Evolutionary conservation across 179 eudicot species (phyloP), one percentile per base, ranked within the genome.

Genomic region (Pouteria campechiana): DNA sequence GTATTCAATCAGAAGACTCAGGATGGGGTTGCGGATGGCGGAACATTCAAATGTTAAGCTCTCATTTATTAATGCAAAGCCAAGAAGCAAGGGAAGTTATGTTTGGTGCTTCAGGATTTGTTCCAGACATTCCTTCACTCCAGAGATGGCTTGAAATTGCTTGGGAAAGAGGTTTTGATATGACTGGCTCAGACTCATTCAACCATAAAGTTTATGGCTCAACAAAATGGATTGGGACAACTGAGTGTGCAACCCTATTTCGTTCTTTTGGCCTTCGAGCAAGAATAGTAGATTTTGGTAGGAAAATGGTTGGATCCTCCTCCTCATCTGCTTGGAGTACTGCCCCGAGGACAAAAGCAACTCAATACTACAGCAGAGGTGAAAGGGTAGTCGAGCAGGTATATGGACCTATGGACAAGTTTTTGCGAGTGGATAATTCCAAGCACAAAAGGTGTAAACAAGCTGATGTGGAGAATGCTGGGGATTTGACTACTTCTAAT

Each of bases 11-110:
- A n/a, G 82, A 74, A 61, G 98, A 79, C 53, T 41, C 46, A 47
- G 94, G 96, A n/a, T 90, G 98, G 98, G 95, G 95, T 30, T 90
- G 98, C 59, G 98, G 98, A 15, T 90, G 98, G 98, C 90, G 96
- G 35, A 90, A 90, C 58, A 86, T 90, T 38, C 98, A 90, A 51
- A 90, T 90, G 83, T 58, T 79, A 46, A 55, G 75, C 63, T 90
- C 98, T 3, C 78, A 86, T 56, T 72, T 90, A 66, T 73, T 90
- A 47, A 46, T 24, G 33, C 67, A 61, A 54, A 60, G 88, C 36
- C 63, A 60, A 31, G 79, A 86, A 29, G 75, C 74, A 17, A 73
- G 70, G 41, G 62, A 71, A 8, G 79, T 69, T 54, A 33, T 90
- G 12, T 90, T 72, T 67, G 98, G 98, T 27, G 94, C 94, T 58